phyloP scores from a whole-genome alignment of 805 yeast species.

The Candida piceae region DNA sequence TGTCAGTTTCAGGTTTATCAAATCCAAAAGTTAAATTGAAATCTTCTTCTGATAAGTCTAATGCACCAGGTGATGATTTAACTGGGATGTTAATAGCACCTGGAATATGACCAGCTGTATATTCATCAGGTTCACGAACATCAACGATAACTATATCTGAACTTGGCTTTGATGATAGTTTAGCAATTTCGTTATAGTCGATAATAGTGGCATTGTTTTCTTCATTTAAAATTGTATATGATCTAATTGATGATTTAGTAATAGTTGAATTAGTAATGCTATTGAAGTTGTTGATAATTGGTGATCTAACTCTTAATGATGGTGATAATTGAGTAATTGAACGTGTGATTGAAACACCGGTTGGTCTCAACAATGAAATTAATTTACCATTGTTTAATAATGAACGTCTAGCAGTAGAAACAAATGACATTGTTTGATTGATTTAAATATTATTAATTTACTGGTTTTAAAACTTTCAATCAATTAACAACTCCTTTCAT shows the following conservation, averaged over 20 bases:
- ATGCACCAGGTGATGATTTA: conserved; percentile 88
- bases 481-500: too few species aligned
- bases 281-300: too few species aligned
- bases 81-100: conserved; percentile 82
- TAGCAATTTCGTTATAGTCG: conserved; percentile 30
- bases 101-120: conserved; percentile 70
- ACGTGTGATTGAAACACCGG: not conserved
- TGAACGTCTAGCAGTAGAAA: not conserved
- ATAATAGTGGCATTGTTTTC: conserved; percentile 29
- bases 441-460: too few species aligned
- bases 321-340: not conserved
- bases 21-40: conserved; percentile 79
- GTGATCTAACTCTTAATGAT: too few species aligned
- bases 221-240: conserved; percentile 25
- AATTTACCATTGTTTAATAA: not conserved
- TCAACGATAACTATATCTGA: conserved; percentile 61
- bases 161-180: conserved; percentile 35
- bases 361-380: not conserved
- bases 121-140: conserved; percentile 88
- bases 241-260: conserved; percentile 11
- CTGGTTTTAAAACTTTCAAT: too few species aligned
- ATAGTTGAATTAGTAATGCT: too few species aligned
- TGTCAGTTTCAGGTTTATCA: conserved; percentile 64
- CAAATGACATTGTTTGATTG: conserved; percentile 1
- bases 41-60: conserved; percentile 72